Conservation (phyloP, 75 land plant species). For the Selaginella moellendorffii region DNA sequence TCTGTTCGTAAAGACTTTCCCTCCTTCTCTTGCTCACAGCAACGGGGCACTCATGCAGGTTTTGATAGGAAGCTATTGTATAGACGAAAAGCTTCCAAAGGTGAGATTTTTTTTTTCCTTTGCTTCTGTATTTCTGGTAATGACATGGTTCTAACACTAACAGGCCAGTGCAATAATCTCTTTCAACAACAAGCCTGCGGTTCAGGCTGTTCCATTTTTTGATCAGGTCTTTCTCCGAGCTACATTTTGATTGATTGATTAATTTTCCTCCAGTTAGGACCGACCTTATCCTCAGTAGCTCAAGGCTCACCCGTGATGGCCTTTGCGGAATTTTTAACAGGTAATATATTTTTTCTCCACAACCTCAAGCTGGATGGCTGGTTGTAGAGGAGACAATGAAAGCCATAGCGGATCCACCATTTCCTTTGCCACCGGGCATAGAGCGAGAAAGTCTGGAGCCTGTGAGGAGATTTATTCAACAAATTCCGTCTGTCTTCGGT, state of each 20-base stretch:
- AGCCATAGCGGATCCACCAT: constrained; percentile 13
- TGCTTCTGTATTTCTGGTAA: too few species aligned
- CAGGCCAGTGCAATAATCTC: constrained; percentile 90
- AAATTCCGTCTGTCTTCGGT: constrained; percentile 25
- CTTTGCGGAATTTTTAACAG: neutral
- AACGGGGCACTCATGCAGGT: constrained; percentile 89
- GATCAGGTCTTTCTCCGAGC: too few species aligned
- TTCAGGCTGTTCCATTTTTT: constrained; percentile 94
- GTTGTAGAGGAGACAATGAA: constrained; percentile 21
- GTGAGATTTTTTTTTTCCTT: too few species aligned
- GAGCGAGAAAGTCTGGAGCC: constrained; percentile 25
- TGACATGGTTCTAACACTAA: too few species aligned
- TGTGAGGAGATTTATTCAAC: constrained; percentile 21
- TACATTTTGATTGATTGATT: neutral
- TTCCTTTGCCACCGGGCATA: constrained; percentile 20
- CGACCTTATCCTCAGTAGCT: neutral
- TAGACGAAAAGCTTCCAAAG: constrained; percentile 65
- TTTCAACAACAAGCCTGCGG: constrained; percentile 85
- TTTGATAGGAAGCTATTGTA: constrained; percentile 63
- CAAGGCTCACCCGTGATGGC: neutral
- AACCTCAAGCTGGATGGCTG: neutral
- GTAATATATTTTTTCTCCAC: neutral
- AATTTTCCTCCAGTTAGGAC: neutral
- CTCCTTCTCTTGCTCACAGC: constrained; percentile 45
- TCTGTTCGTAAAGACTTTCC: too few species aligned